Evolutionary conservation across 2,329 filamentous ascomycete species (phyloP).

Genomic region (Botrytis porri): DNA sequence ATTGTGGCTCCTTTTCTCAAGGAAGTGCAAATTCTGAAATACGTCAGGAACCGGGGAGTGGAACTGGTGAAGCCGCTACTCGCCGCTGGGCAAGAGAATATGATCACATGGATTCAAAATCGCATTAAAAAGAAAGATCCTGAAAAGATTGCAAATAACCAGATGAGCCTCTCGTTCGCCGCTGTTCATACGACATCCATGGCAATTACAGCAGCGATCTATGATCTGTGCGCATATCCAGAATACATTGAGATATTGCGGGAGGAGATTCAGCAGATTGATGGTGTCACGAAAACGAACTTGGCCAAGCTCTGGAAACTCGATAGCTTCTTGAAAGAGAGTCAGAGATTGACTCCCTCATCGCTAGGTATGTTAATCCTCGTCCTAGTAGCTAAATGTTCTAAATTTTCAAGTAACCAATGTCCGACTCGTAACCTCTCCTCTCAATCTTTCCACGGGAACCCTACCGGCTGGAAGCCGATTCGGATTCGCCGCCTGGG

Average conservation of each 20-base stretch:
- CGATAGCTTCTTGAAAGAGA: constrained; percentile 15
- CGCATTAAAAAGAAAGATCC: background rate
- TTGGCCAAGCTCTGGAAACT: constrained; percentile 12
- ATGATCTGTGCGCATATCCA: constrained; percentile 1
- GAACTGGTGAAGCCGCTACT: constrained; percentile 4
- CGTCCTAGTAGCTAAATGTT: background rate
- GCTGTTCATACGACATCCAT: constrained; percentile 9
- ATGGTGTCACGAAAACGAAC: background rate
- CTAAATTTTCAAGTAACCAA: constrained; percentile 11
- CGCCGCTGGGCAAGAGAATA: constrained; percentile 1
- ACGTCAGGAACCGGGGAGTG: background rate
- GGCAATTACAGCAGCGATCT: background rate
- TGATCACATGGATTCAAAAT: constrained; percentile 4
- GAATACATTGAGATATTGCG: constrained; percentile 7
- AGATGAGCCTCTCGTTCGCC: background rate
- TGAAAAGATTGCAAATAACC: constrained; percentile 1
- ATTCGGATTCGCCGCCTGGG: constrained; percentile 3
- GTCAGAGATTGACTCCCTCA: background rate
- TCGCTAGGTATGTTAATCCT: constrained; percentile 8
- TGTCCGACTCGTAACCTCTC: constrained; percentile 22
- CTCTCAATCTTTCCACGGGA: constrained; percentile 38
- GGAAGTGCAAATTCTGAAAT: background rate
- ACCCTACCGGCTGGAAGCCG: constrained; percentile 34
- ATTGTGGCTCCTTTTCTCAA: constrained; percentile 8
- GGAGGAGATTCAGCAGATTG: background rate